Base-by-base conservation (phyloP, 495 filamentous ascomycete species). In the Aspergillus biplanus region DNA sequence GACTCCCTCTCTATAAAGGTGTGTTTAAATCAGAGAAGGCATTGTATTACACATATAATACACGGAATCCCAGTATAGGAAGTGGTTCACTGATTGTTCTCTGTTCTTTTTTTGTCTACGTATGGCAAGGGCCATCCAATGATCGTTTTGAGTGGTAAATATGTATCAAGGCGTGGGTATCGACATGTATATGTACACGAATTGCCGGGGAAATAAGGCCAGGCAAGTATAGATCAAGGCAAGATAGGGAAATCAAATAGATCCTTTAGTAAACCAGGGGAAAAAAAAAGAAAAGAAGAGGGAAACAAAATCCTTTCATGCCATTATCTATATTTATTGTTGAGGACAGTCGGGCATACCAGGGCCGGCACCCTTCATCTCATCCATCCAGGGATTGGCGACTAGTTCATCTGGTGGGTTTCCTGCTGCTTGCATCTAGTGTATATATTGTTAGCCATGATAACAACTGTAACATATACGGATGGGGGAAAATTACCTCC, bases 341-440 rank as follows among this genome's bases (percentile, higher is more conserved):
- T 78, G 72, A 21, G 72, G 69, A 48, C 75, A 82, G 37, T 82
- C 78, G 8, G 79, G 78, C 12, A 74, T 52, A 27, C 71, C 73
- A 13, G 65, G 56, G 5, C 62, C 74, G 55, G 64, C 58, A 52
- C 69, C 70, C 48, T 71, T 71, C 32, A 75, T 39, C 37, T 78
- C 73, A 33, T 71, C 77, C 69, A 77, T 71, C 44, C 74, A 71
- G n/a, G 80, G 78, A 70, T 97, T 92, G 27, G 93, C 90, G 52
- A 99, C 89, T 11, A 99, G 81, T 74, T 97, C 95, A 27, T 89
- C 82, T 3, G 95, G 95, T 7, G 94, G 95, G 46, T 90, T 92
- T 5, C 95, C 95, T 18, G 90, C 88, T 56, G 89, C 87, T 94
- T 98, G 95, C 94, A 99, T 98, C 95, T 83, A 59, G 53, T 62